Evolutionary conservation across 2,329 filamentous ascomycete species (phyloP), one percentile per base, ranked within the genome.

Genomic region (Hypomyces rosellus): DNA sequence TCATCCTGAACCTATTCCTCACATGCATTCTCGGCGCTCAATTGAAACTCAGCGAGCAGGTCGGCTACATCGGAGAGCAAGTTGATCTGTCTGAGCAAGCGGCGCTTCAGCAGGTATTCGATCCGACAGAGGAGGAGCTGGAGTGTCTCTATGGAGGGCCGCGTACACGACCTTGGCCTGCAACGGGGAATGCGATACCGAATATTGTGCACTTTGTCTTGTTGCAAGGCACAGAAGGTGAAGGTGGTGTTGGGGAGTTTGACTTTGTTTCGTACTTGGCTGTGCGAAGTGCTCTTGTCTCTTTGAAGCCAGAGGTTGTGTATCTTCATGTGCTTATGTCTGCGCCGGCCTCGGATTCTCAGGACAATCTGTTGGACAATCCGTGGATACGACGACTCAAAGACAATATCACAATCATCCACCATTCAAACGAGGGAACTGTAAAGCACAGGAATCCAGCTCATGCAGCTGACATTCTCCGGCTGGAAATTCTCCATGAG

Each of bases 121-220:
- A 22, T 4, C 53, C 55, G 3, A 57, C 53, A 3, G 12, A 36
- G n/a, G n/a, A 30, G 14, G 55, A 57, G 20, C 15, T 57, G n/a
- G 39, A 34, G 15, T 57, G 55, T 33, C 47, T 55, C 16, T 30
- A 47, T 8, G 51, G 55, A 15, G 34, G 25, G 15, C 25, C 42
- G 2, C 45, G 36, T 2, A 22, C 40, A 8, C 13, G 34, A 2
- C 18, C 40, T 2, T n/a, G 42, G 13, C 45, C 54, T 14, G 42
- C 43, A 13, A 34, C 25, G 11, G 6, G 13, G 2, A 37, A 53
- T 12, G n/a, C 47, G 3, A 55, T 56, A 22, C 54, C 54, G 33
- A 55, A 54, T 36, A 39, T 56, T 15, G 49, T 50, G 20, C 53
- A 54, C 42, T 57, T 55, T 51, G 50, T 55, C 4, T 55, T 53